Conservation (phyloP, 129 eudicot species). For the Daucus carota region DNA sequence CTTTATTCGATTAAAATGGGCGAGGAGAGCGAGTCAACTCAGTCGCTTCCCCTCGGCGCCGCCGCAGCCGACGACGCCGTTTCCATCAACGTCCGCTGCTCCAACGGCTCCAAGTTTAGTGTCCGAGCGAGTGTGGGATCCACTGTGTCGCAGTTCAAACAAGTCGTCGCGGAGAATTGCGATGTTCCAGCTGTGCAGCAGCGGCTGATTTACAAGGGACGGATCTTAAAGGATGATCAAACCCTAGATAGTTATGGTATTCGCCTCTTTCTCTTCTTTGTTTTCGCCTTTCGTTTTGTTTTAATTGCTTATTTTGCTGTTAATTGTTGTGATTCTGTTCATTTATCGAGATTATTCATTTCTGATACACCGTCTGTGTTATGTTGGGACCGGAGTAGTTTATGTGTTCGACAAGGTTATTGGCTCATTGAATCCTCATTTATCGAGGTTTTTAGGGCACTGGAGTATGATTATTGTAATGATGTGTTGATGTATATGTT, state of each 20-base stretch:
- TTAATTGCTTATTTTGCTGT: too few species aligned
- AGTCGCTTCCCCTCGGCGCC: constrained; percentile 26
- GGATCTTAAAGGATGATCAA: constrained; percentile 87
- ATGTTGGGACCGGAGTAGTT: too few species aligned
- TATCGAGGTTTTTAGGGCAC: too few species aligned
- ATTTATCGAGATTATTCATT: too few species aligned
- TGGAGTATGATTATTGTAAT: too few species aligned
- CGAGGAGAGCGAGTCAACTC: constrained; percentile 54
- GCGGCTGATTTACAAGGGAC: constrained; percentile 82
- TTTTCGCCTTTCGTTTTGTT: neutral
- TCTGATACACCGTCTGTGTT: too few species aligned
- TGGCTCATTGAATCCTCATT: too few species aligned
- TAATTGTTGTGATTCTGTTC: too few species aligned
- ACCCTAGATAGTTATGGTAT: constrained; percentile 82
- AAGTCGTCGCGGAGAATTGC: constrained; percentile 51
- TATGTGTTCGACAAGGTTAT: too few species aligned
- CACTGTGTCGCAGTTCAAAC: constrained; percentile 48
- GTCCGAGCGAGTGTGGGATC: constrained; percentile 51
- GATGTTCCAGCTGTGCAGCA: constrained; percentile 81
- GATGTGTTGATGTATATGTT: neutral
- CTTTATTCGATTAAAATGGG: constrained; percentile 26
- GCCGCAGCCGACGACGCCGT: constrained; percentile 28
- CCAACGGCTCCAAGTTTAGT: constrained; percentile 72
- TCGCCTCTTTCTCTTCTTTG: neutral
- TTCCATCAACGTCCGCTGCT: constrained; percentile 60